Conservation (phyloP, 306 rosid species). For the Phaseolus lunatus region DNA sequence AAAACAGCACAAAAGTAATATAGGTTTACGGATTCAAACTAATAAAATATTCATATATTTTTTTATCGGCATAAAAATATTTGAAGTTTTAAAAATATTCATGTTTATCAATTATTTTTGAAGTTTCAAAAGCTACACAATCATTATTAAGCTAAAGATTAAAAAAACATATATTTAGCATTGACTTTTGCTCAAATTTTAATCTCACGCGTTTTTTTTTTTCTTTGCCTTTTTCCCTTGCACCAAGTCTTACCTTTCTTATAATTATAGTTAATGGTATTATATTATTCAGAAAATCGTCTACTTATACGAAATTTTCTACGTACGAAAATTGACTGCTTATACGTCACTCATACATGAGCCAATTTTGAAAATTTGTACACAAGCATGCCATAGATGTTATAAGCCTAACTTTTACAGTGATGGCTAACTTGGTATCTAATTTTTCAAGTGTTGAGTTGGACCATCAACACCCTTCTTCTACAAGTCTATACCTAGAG, state of each 20-base stretch:
- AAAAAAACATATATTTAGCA: not conserved
- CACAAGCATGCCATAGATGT: not conserved
- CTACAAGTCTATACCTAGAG: too few species aligned
- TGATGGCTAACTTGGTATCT: slow-evolving; percentile 10
- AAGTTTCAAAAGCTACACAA: slow-evolving; percentile 12
- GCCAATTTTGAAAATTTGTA: slow-evolving; percentile 29
- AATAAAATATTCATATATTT: too few species aligned
- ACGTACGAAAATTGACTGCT: slow-evolving; percentile 38
- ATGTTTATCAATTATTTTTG: slow-evolving; percentile 1
- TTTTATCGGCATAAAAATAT: too few species aligned
- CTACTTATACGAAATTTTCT: slow-evolving; percentile 4
- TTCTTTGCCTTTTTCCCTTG: not conserved
- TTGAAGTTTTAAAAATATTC: too few species aligned
- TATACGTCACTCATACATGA: slow-evolving; percentile 46
- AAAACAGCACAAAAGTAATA: not conserved
- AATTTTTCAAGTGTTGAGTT: slow-evolving; percentile 6
- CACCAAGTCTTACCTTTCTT: slow-evolving; percentile 19
- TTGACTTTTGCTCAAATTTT: not conserved
- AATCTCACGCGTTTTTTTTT: not conserved
- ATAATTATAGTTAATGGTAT: not conserved
- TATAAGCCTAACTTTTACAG: slow-evolving; percentile 41
- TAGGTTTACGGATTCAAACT: not conserved
- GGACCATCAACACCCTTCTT: too few species aligned
- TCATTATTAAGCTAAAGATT: not conserved
- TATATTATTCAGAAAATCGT: slow-evolving; percentile 2